Evolutionary conservation across 1,284 basidiomycete species (phyloP).

Genomic region (Trametes pubescens): DNA sequence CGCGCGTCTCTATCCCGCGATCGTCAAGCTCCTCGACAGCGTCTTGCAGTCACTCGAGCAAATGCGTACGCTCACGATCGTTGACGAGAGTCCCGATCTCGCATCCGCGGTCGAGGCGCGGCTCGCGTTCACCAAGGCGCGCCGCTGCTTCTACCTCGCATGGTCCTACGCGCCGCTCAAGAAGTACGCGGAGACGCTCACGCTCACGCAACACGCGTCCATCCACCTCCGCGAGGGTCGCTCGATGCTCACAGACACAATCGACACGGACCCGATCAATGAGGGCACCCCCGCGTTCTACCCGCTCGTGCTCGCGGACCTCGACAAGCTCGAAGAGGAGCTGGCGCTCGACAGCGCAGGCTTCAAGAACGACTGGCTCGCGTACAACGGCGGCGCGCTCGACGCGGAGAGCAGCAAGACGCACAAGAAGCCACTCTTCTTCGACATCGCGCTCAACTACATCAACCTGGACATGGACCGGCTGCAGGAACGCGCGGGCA

Average conservation of each 20-base stretch:
- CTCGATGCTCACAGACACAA: conserved; percentile 50
- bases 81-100: conserved; percentile 88
- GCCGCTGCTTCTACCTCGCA: conserved; percentile 76
- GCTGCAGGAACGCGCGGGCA: conserved; percentile 75
- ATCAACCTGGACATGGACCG: conserved; percentile 85
- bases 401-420: conserved; percentile 52
- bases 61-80: conserved; percentile 83
- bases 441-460: conserved; percentile 95
- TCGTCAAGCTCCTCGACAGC: conserved; percentile 89
- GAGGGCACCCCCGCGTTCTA: conserved; percentile 58
- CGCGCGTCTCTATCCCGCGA: conserved; percentile 76
- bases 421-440: conserved; percentile 87
- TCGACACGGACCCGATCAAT: conserved; percentile 54
- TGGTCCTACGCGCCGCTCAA: conserved; percentile 74
- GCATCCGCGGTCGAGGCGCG: conserved; percentile 80
- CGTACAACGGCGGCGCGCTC: conserved; percentile 70
- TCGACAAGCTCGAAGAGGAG: conserved; percentile 60
- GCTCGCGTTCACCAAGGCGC: conserved; percentile 76
- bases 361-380: conserved; percentile 84
- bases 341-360: conserved; percentile 59
- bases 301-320: conserved; percentile 52
- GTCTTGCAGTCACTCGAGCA: conserved; percentile 85
- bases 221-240: conserved; percentile 77
- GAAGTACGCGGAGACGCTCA: conserved; percentile 75
- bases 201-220: conserved; percentile 71